Percentiles rank a stretch among this genome's conserved stretches.
These are phyloP conservation scores for Pestalotiopsis sp. DNA, from an alignment of 2,329 filamentous ascomycete species.

Conservation along the genomic window DNA sequence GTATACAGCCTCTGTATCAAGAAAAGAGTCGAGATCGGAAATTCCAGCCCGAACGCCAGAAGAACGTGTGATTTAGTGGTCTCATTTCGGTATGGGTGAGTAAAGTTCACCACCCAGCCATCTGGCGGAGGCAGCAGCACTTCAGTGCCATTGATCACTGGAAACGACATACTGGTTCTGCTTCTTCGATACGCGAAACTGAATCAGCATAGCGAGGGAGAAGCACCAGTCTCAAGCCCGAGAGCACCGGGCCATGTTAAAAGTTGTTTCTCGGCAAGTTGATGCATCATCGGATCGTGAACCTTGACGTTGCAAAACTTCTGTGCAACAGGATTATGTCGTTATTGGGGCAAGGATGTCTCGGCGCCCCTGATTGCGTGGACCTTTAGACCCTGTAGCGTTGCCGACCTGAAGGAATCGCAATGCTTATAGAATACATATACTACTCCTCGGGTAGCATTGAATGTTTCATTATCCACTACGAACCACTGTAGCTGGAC, in stretches of 20 bases:
- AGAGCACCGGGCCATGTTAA: background rate
- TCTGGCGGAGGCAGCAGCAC: conserved; percentile 5
- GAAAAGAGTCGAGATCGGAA: conserved; percentile 18
- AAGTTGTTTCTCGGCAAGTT: background rate
- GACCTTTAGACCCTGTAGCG: background rate
- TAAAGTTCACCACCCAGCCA: conserved; percentile 12
- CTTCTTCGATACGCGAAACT: background rate
- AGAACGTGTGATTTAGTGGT: background rate
- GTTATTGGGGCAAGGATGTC: background rate
- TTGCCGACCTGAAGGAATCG: background rate
- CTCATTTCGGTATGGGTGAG: conserved; percentile 19
- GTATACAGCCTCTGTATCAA: conserved; percentile 21
- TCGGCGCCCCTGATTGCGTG: background rate
- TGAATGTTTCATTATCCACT: background rate
- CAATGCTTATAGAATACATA: too few species aligned
- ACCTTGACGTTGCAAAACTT: background rate
- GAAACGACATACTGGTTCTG: background rate
- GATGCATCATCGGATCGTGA: background rate
- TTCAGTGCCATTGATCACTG: conserved; percentile 7
- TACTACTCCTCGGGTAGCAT: background rate
- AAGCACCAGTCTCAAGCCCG: too few species aligned
- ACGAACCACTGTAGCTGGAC: background rate
- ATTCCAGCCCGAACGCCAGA: conserved; percentile 16
- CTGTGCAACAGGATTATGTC: background rate
- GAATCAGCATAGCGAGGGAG: too few species aligned